Percentiles rank a stretch among this genome's conserved stretches.
These are phyloP conservation scores for Fusarium staphyleae DNA, from an alignment of 2,329 filamentous ascomycete genomes.

Conservation along the genomic window DNA sequence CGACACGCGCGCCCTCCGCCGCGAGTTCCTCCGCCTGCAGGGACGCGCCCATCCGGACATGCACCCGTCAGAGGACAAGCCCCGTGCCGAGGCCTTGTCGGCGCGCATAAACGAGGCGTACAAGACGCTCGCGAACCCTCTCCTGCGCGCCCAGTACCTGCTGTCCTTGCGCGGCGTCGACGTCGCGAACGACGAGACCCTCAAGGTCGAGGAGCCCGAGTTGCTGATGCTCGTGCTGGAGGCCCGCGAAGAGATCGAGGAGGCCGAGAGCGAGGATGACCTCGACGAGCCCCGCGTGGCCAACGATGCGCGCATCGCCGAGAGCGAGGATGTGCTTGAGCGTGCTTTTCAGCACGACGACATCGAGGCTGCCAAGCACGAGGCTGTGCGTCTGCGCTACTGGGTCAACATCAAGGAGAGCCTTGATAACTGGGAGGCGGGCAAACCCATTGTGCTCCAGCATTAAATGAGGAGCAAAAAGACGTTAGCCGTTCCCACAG, in stretches of 20 bases:
- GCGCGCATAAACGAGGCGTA: conserved; percentile 91
- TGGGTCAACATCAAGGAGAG: conserved; percentile 89
- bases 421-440: conserved; percentile 83
- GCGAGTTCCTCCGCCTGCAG: conserved; percentile 88
- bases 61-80: conserved; percentile 60
- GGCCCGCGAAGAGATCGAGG: conserved; percentile 77
- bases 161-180: conserved; percentile 78
- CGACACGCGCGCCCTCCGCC: conserved; percentile 72
- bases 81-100: conserved; percentile 76
- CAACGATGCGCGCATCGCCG: conserved; percentile 73
- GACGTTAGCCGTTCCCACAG: neutral
- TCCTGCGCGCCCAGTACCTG: conserved; percentile 88
- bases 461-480: conserved; percentile 47
- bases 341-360: conserved; percentile 71
- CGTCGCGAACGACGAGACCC: conserved; percentile 78
- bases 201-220: conserved; percentile 70
- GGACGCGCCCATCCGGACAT: conserved; percentile 78
- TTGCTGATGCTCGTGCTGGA: conserved; percentile 83
- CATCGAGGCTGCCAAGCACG: conserved; percentile 68
- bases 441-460: conserved; percentile 65
- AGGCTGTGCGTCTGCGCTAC: conserved; percentile 82
- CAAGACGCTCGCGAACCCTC: conserved; percentile 79
- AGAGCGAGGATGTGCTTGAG: conserved; percentile 69
- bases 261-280: conserved; percentile 71
- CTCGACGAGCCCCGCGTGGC: conserved; percentile 63